Evolutionary conservation across 2,329 filamentous ascomycete species (phyloP), one percentile per base, ranked within the genome.

Genomic region (Lachnellula willkommii): DNA sequence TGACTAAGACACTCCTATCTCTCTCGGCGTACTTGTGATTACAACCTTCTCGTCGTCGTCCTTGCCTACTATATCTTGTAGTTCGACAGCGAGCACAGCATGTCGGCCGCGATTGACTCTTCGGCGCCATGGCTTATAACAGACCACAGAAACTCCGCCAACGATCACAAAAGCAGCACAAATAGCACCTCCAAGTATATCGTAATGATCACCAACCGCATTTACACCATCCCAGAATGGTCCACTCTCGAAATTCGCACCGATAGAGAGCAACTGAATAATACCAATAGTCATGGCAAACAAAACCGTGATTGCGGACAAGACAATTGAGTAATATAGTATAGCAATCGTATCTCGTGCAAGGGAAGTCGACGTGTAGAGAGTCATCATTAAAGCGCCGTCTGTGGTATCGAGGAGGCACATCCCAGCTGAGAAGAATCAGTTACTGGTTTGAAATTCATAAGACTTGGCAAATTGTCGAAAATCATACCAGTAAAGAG

Each of bases 401-500:
- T 97, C 94, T 0, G 86, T 88, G 0, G 92, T 96, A 72, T 97
- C 94, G 5, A 97, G 77, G 22, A 97, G 79, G 70, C 92, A 96
- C 94, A 99, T 97, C 56, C 90, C 94, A 1, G 88, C 90, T 87
- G 49, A 2, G 1, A 42, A 52, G 35, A 7, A 51, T 61, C 28
- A 32, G 12, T 39, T n/a, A 17, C 5, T 22, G 12, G 53, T n/a
- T n/a, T 6, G 45, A 32, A 9, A 26, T 17, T 22, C n/a, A 14
- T 22, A 5, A 28, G 45, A 49, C 20, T 15, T 20, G 15, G 7
- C 42, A 52, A 52, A 15, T 32, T 28, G 47, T 46, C 43, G 15
- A 42, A 46, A 22, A 50, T 68, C 77, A 68, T 71, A 88, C 87
- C 82, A 0, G 93, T 96, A 67, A 97, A 97, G 1, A 97, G 75